These are phyloP conservation scores for Dioscorea zingiberensis DNA, from an alignment of 106 monocot species.

Conservation along the genomic window DNA sequence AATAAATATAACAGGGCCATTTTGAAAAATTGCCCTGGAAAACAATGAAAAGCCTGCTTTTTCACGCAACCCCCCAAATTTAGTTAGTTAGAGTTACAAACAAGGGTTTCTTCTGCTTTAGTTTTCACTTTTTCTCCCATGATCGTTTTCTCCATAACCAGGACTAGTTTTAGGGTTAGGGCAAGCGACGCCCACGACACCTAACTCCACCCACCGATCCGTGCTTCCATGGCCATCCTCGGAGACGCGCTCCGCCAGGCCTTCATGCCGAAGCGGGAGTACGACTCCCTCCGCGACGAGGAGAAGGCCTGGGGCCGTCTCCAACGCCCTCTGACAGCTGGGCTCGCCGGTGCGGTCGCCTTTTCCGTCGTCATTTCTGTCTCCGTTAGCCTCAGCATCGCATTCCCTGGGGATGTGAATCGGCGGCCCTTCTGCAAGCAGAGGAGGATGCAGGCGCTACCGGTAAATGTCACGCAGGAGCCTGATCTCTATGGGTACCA, in stretches of 20 bases:
- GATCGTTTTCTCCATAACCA: no score
- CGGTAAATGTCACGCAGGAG: slow-evolving; percentile 30
- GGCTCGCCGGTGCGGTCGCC: slow-evolving; percentile 19
- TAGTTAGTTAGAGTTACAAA: no score
- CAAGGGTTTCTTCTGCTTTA: no score
- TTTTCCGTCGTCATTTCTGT: slow-evolving; percentile 43
- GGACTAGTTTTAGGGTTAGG: no score
- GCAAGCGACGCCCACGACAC: no score
- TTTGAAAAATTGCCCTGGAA: no score
- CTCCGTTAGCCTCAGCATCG: slow-evolving; percentile 52
- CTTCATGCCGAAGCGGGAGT: slow-evolving; percentile 70
- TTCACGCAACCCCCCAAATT: no score
- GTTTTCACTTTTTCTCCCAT: no score
- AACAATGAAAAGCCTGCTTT: no score
- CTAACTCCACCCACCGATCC: no score
- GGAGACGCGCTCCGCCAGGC: slow-evolving; percentile 86
- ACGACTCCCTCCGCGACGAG: slow-evolving; percentile 62
- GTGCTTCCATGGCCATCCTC: slow-evolving; percentile 49
- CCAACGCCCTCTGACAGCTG: slow-evolving; percentile 34
- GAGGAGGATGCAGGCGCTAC: slow-evolving; percentile 42
- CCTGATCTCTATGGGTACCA: slow-evolving; percentile 38
- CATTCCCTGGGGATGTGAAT: slow-evolving; percentile 51
- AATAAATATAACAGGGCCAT: no score
- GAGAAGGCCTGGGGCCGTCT: slow-evolving; percentile 53
- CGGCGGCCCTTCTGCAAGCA: slow-evolving; percentile 70